Evolutionary conservation across 192 early-diverging fungal genomes (phyloP).

Genomic region (Haplosporangium gracile): DNA sequence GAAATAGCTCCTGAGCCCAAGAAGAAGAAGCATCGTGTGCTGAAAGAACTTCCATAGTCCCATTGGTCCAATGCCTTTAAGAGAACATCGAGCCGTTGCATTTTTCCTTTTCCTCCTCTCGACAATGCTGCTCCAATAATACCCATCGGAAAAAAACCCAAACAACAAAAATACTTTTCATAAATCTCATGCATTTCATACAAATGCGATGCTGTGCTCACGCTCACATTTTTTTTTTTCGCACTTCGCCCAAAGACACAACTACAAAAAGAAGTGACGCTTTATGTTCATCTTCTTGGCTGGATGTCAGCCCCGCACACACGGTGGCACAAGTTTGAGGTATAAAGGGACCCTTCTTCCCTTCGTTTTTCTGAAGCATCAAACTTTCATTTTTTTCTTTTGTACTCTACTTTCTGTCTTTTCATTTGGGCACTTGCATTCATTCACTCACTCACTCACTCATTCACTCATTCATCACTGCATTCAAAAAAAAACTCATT

Average conservation of each 20-base stretch:
- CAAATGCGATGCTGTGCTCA: neutral
- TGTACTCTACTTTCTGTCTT: neutral
- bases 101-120: too few species aligned
- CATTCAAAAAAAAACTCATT: neutral
- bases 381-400: neutral
- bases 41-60: slow-evolving; percentile 70
- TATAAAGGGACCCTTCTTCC: neutral
- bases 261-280: neutral
- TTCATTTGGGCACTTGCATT: neutral
- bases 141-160: neutral
- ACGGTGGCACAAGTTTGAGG: neutral
- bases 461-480: neutral
- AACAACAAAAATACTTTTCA: slow-evolving; percentile 3
- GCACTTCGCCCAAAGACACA: neutral
- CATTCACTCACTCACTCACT: slow-evolving; percentile 3
- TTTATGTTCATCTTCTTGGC: neutral
- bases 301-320: too few species aligned
- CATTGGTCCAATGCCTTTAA: neutral
- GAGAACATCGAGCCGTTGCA: too few species aligned
- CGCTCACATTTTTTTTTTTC: neutral
- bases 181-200: neutral
- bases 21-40: slow-evolving; percentile 85
- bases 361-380: neutral
- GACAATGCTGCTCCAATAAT: neutral
- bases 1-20: slow-evolving; percentile 85